Conservation (phyloP, 257 asterid genomes). For the Capsicum rhomboideum region DNA sequence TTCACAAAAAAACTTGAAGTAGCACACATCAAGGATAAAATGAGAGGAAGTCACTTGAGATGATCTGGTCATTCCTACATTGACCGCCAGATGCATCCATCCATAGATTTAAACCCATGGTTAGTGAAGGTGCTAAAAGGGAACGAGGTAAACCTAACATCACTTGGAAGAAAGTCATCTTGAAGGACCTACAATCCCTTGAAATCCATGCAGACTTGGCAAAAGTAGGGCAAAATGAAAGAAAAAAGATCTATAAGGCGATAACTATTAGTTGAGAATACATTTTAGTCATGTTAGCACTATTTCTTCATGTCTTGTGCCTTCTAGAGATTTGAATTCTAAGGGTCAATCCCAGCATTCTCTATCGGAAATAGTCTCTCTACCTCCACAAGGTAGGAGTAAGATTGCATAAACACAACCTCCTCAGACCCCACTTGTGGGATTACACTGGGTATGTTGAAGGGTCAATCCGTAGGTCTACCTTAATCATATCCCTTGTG, state of each 20-base stretch:
- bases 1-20: neutral
- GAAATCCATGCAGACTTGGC: neutral
- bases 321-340: neutral
- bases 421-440: too few relatives aligned
- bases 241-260: neutral
- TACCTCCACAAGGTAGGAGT: too few relatives aligned
- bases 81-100: neutral
- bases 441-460: too few relatives aligned
- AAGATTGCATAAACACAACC: too few relatives aligned
- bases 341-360: neutral
- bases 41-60: neutral
- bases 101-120: neutral
- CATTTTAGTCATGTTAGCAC: neutral
- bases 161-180: neutral
- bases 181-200: neutral
- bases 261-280: neutral
- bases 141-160: neutral
- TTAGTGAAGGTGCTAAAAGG: neutral
- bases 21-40: neutral
- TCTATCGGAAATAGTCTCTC: too few relatives aligned
- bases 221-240: neutral
- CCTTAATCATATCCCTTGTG: neutral
- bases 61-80: neutral
- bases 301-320: neutral
- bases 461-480: neutral